Percentiles rank a stretch among this genome's conserved stretches.
phyloP scores from a whole-genome alignment of 2,329 filamentous ascomycete species.

The Thelonectria discophora region DNA sequence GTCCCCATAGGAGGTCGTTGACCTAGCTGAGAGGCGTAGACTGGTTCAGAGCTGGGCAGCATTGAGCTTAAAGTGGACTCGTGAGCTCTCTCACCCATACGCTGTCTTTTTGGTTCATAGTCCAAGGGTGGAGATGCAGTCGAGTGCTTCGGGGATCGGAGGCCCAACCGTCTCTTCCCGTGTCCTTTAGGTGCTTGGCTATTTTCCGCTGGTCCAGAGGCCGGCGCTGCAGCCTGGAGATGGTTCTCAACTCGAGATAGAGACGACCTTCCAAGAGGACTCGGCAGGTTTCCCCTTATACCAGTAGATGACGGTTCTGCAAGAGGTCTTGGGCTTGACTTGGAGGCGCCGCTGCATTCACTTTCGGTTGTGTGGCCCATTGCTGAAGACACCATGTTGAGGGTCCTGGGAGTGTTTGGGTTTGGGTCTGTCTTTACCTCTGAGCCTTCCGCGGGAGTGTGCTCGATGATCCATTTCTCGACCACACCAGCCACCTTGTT shows the following conservation, averaged over 20 bases:
- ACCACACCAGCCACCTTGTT: conserved; percentile 51
- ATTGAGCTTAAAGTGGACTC: not conserved
- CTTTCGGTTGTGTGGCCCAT: not conserved
- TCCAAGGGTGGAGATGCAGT: not conserved
- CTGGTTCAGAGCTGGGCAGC: not conserved
- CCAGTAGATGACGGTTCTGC: not conserved
- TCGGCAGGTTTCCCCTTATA: not conserved
- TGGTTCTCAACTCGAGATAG: not conserved
- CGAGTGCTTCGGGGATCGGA: not conserved
- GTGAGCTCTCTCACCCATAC: not conserved
- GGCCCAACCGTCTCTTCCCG: not conserved
- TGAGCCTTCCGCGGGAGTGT: conserved; percentile 1
- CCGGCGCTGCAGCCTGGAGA: no score
- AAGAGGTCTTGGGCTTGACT: not conserved
- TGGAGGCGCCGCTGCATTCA: not conserved
- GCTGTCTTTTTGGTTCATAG: not conserved
- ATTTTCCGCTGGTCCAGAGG: not conserved
- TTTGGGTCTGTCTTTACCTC: not conserved
- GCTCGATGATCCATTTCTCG: conserved; percentile 48
- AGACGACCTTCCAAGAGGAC: not conserved
- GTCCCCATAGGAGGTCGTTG: not conserved
- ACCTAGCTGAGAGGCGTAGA: not conserved
- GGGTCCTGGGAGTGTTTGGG: conserved; percentile 9
- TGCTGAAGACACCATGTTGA: conserved; percentile 1
- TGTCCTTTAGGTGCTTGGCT: not conserved